Conservation (phyloP, 306 rosid genomes). For the Lupinus albus region DNA sequence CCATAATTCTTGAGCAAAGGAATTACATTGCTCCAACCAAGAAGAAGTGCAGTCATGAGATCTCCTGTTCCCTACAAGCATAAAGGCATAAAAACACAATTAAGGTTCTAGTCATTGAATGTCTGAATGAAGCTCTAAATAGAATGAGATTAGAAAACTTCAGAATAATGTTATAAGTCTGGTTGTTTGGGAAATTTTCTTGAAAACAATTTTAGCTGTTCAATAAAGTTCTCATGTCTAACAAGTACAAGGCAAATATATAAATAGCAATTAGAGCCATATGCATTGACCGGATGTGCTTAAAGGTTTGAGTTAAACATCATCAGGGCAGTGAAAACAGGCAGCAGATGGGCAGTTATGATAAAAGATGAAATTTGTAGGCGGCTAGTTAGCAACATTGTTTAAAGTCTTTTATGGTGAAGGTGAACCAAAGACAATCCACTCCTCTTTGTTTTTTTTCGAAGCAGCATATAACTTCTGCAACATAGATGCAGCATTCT, state of each 20-base stretch:
- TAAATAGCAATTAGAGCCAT: conserved; percentile 5
- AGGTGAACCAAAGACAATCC: neutral
- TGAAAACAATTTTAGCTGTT: neutral
- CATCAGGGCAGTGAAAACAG: neutral
- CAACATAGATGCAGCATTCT: neutral
- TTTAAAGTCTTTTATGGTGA: conserved; percentile 16
- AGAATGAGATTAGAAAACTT: neutral
- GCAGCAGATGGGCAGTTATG: conserved; percentile 16
- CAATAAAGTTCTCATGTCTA: neutral
- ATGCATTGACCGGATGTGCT: neutral
- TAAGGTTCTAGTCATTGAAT: conserved; percentile 12
- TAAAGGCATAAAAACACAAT: conserved; percentile 22
- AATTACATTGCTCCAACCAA: conserved; percentile 93
- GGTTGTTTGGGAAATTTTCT: neutral
- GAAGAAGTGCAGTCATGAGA: conserved; percentile 84
- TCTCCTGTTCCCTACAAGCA: conserved; percentile 86
- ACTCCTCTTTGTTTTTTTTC: conserved; percentile 16
- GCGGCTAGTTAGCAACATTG: neutral
- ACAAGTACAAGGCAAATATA: conserved; percentile 4
- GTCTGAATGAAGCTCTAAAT: conserved; percentile 5
- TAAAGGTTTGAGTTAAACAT: neutral
- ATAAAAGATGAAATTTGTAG: neutral
- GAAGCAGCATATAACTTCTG: neutral
- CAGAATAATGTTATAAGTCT: neutral
- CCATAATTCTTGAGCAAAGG: conserved; percentile 34